Base-by-base conservation (phyloP, 768 basidiomycete genomes). In the Rhizopogon rudus region DNA sequence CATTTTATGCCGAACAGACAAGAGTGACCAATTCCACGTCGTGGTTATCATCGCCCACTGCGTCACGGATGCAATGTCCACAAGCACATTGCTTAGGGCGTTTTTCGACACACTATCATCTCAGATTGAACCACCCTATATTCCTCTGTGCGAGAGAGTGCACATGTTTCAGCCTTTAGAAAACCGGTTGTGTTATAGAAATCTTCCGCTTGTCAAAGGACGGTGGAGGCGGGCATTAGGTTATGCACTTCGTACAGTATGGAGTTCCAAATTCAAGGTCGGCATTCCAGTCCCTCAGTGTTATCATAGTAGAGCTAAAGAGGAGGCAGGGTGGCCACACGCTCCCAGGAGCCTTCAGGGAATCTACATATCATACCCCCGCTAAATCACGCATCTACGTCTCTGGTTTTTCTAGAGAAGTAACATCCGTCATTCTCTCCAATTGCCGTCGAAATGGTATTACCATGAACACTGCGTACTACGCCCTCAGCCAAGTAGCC, bases 311-410 rank as follows among this genome's bases (percentile, higher is more conserved):
- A 42, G 25, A 28, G 37, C 39, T 54, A 29, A 48, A 54, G 63
- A 31, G 50, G n/a, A 33, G 14, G 5, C 60, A 83, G 81, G 82
- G 81, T 14, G 82, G 82, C 2, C 81, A 82, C 50, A 78, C 78
- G 0, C 65, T 83, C 2, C 79, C 81, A 1, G 68, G 75, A 44
- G 73, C 63, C 6, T 60, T 73, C 29, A 73, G 74, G 3, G 58
- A 65, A 28, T 51, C 59, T 9, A 77, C 78, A 2, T 60, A 62
- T 25, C 65, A 63, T 42, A 76, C 71, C 0, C 77, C 78, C n/a
- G 73, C 80, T 17, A 62, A 63, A 31, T 76, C 76, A 17, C 67
- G 65, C 44, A 44, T 43, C 12, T 56, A 63, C 8, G 29, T 55
- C 13, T 53, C 44, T 37, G 51, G 60, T 6, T 72, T 75, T 44